These are phyloP conservation scores for Asterella californica DNA, from an alignment of 225 moss, liverwort and hornwort species.

Conservation along the genomic window DNA sequence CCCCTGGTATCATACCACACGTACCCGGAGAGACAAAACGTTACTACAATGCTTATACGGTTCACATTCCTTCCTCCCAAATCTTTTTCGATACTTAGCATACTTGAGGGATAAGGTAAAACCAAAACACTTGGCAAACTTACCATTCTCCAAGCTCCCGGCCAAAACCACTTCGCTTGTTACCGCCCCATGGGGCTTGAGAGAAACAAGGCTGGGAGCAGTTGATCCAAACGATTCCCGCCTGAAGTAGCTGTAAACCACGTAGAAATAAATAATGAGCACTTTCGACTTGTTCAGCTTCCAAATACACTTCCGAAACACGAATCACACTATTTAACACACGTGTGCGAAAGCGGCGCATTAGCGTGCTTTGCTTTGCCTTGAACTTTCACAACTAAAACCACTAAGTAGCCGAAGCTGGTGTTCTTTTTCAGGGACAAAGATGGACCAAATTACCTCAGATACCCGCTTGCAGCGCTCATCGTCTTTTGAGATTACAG, in stretches of 20 bases:
- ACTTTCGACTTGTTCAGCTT: too few relatives aligned
- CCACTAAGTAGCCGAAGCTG: too few relatives aligned
- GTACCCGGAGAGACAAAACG: not conserved
- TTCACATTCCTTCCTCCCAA: too few relatives aligned
- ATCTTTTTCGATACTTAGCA: not conserved
- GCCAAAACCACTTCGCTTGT: constrained; percentile 94
- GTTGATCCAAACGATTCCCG: constrained; percentile 96
- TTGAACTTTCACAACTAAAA: too few relatives aligned
- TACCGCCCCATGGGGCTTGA: constrained; percentile 99
- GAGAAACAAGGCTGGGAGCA: constrained; percentile 99
- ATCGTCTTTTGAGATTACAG: constrained; percentile 95
- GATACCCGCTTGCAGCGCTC: constrained; percentile 85
- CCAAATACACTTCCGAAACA: too few relatives aligned
- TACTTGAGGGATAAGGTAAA: not conserved
- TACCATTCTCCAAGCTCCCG: constrained; percentile 96
- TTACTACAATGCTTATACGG: not conserved
- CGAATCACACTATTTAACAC: too few relatives aligned
- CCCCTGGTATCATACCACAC: constrained; percentile 55
- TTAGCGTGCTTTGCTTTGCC: too few relatives aligned
- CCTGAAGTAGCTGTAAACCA: constrained; percentile 63
- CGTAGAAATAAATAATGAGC: not conserved
- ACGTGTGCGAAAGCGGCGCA: too few relatives aligned
- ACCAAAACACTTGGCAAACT: not conserved
- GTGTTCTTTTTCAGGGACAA: not conserved
- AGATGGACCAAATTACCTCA: constrained; percentile 45